Evolutionary conservation across 352 stramenopile species (phyloP), one percentile per base, ranked within the genome.

Genomic region (Elongisporangium prolatum): DNA sequence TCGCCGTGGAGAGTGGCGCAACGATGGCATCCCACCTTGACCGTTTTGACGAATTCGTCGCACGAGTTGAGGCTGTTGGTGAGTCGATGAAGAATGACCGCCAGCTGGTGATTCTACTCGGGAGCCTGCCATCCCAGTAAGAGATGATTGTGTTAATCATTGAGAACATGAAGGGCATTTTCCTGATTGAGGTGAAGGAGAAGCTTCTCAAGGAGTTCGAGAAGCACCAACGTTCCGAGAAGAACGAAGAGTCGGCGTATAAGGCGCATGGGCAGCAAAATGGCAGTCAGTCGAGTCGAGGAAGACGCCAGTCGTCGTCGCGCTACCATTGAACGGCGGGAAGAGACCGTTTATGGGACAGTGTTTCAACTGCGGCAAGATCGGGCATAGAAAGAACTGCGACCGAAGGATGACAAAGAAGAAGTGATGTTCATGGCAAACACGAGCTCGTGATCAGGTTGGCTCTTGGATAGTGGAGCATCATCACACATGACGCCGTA

Each of bases 111-210:
- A 59, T 63, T 34, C 22, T 68, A 5, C 56, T 63, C 3, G 57
- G 51, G 7, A 63, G 38, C 9, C 34, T 60, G 13, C 7, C 61
- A 1, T 11, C 34, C 2, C 50, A 63, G 21, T 68, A 57, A 50
- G 56, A 68, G 25, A 55, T 34, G 4, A 20, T 64, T 5, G 50
- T 64, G 7, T 55, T 48, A 6, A 55, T 64, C 52, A 59, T 55
- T 38, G 67, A 69, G 55, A 70, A 68, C 56, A 52, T 44, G 3
- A 54, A 57, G 18, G 56, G 48, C 10, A 9, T 57, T 7, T 40
- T 34, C n/a, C 25, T 73, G 1, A 61, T 64, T 4, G 56, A 67
- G 4, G 59, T 65, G 0, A 68, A 68, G 48, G 67, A 75, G 40
- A 34, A 67, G 53, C 57, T 64, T 4, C 51, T 68, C 0, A 64